Evolutionary conservation across 225 moss, liverwort and hornwort genomes (phyloP).

Genomic region (Rhytidiadelphus loreus): DNA sequence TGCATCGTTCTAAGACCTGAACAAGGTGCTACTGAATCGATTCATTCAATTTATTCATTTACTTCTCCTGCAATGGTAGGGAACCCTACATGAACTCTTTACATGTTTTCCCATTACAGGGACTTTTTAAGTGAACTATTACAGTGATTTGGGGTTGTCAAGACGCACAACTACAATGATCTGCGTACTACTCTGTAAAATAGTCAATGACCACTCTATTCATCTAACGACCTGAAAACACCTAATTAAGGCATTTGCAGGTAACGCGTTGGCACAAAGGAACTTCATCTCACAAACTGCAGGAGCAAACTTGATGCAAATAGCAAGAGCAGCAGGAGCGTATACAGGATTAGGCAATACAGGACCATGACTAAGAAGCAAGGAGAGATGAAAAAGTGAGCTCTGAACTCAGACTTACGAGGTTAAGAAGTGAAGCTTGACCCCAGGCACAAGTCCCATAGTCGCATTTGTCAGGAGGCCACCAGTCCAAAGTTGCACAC

Average conservation of each 20-base stretch:
- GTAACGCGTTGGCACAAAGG: background rate
- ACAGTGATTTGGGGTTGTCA: background rate
- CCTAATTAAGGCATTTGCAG: background rate
- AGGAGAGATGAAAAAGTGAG: background rate
- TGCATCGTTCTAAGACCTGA: background rate
- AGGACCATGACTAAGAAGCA: background rate
- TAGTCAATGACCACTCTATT: background rate
- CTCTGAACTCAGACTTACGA: conserved; percentile 34
- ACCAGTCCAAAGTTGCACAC: conserved; percentile 92
- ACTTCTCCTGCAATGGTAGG: background rate
- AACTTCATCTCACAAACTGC: background rate
- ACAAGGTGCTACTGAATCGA: background rate
- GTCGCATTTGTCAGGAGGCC: conserved; percentile 77
- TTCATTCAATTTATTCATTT: background rate
- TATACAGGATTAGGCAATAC: background rate
- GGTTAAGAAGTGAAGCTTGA: conserved; percentile 48
- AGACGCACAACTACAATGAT: background rate
- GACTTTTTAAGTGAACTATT: background rate
- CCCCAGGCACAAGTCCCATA: conserved; percentile 74
- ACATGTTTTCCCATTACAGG: background rate
- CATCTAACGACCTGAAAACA: background rate
- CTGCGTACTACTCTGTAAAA: background rate
- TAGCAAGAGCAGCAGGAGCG: background rate
- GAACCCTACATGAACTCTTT: background rate
- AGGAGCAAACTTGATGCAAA: background rate